These are phyloP conservation scores for Plasmopara viticola DNA, from an alignment of 352 stramenopile species.

Conservation along the genomic window DNA sequence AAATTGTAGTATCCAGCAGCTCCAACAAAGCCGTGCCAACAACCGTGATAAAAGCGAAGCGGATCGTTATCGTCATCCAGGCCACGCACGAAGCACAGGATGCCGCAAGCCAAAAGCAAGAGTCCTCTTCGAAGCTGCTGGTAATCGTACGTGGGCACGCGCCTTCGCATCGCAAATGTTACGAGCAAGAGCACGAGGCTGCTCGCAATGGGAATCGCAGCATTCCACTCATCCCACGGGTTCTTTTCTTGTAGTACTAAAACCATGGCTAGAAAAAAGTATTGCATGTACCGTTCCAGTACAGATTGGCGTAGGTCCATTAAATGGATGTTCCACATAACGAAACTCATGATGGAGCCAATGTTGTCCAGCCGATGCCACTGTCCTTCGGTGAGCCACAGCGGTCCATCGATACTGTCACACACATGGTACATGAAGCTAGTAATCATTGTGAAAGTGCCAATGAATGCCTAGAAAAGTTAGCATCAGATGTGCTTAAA, in stretches of 20 bases:
- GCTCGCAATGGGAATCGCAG: constrained; percentile 35
- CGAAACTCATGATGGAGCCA: constrained; percentile 77
- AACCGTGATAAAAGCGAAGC: constrained; percentile 79
- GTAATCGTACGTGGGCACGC: constrained; percentile 51
- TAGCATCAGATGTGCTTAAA: constrained; percentile 7
- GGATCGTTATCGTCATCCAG: constrained; percentile 70
- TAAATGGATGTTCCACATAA: constrained; percentile 68
- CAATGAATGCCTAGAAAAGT: constrained; percentile 52
- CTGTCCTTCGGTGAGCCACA: constrained; percentile 75
- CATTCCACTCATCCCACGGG: constrained; percentile 64
- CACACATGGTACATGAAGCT: constrained; percentile 78
- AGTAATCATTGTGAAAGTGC: constrained; percentile 70
- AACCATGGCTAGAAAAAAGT: constrained; percentile 55
- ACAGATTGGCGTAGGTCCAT: constrained; percentile 50
- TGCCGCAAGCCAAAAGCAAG: constrained; percentile 36
- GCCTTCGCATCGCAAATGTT: constrained; percentile 33
- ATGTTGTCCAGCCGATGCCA: constrained; percentile 82
- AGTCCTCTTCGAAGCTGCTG: constrained; percentile 40
- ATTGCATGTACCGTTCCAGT: constrained; percentile 55
- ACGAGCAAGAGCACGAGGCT: constrained; percentile 39
- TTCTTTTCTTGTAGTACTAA: constrained; percentile 74
- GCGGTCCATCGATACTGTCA: constrained; percentile 63
- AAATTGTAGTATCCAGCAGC: constrained; percentile 72
- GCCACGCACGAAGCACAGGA: constrained; percentile 55
- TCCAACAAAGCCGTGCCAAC: constrained; percentile 72